These are phyloP conservation scores for Xanthoceras sorbifolium DNA, from an alignment of 345 rosid genomes.

Conservation along the genomic window DNA sequence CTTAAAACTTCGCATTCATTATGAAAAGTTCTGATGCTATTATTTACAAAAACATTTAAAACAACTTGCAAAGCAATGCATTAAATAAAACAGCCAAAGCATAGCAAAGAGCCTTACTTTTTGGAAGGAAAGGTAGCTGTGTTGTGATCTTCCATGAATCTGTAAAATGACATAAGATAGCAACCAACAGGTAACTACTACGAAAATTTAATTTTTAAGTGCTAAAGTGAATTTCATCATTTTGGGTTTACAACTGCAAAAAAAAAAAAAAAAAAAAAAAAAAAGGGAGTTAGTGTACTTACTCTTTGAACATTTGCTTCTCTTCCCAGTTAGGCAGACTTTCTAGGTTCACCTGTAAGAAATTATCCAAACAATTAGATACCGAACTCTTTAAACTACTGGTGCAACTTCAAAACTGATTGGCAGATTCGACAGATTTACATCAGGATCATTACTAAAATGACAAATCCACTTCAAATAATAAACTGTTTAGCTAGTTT, in stretches of 20 bases:
- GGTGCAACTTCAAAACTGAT: conserved; percentile 1
- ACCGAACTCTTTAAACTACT: background rate
- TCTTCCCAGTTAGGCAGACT: conserved; percentile 95
- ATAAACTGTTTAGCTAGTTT: background rate
- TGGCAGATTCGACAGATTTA: background rate
- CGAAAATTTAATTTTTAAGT: background rate
- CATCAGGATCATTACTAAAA: background rate
- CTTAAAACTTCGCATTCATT: background rate
- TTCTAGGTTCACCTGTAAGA: conserved; percentile 79
- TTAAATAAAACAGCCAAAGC: conserved; percentile 14
- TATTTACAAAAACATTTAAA: background rate
- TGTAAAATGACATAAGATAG: conserved; percentile 29
- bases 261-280: background rate
- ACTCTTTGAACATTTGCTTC: conserved; percentile 94
- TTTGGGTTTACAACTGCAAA: background rate
- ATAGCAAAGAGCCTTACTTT: conserved; percentile 57
- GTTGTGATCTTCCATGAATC: conserved; percentile 98
- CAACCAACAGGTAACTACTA: background rate
- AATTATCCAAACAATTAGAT: conserved; percentile 15
- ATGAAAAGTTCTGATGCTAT: background rate
- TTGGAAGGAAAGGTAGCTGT: conserved; percentile 97
- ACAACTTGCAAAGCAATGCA: background rate
- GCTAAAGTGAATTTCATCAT: conserved; percentile 2
- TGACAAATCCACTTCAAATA: background rate
- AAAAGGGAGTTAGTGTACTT: conserved; percentile 26